phyloP scores from a whole-genome alignment of 2,329 filamentous ascomycete genomes.

The Chrysoporthe deuterocubensis region DNA sequence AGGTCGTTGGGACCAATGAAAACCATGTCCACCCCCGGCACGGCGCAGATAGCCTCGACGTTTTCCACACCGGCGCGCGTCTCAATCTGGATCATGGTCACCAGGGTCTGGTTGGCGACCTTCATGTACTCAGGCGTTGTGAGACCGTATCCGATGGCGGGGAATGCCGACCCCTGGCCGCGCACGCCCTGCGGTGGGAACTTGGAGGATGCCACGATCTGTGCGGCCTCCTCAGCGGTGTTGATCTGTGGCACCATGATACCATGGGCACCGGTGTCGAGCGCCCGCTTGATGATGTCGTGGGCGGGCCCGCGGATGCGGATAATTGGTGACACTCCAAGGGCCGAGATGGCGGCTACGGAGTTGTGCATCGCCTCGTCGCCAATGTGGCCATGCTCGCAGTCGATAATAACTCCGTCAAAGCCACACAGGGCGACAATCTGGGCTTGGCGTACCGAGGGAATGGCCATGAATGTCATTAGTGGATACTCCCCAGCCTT shows the following conservation, averaged over 20 bases:
- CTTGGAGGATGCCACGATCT: conserved; percentile 53
- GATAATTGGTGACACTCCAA: conserved; percentile 32
- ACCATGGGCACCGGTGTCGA: conserved; percentile 38
- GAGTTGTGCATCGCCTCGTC: conserved; percentile 33
- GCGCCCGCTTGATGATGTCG: conserved; percentile 39
- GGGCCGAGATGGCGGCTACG: conserved; percentile 31
- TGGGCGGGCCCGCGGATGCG: conserved; percentile 33
- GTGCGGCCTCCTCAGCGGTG: conserved; percentile 49
- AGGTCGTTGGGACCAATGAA: conserved; percentile 53
- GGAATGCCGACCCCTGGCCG: conserved; percentile 55
- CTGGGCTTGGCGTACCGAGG: conserved; percentile 51
- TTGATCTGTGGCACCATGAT: conserved; percentile 44
- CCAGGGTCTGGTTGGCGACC: conserved; percentile 51
- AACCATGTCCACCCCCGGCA: conserved; percentile 47
- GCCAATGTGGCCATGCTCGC: conserved; percentile 34
- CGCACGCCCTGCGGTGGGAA: conserved; percentile 55
- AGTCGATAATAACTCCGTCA: conserved; percentile 48
- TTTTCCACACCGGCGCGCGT: conserved; percentile 49
- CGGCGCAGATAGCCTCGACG: conserved; percentile 47
- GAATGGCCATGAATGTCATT: conserved; percentile 54
- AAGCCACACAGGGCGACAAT: conserved; percentile 53
- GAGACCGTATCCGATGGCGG: conserved; percentile 49
- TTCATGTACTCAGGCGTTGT: conserved; percentile 54
- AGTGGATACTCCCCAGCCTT: conserved; percentile 44
- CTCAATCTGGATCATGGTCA: conserved; percentile 52